Evolutionary conservation across 2,329 filamentous ascomycete genomes (phyloP), one percentile per base, ranked within the genome.

Genomic region (Botrytis tulipae): DNA sequence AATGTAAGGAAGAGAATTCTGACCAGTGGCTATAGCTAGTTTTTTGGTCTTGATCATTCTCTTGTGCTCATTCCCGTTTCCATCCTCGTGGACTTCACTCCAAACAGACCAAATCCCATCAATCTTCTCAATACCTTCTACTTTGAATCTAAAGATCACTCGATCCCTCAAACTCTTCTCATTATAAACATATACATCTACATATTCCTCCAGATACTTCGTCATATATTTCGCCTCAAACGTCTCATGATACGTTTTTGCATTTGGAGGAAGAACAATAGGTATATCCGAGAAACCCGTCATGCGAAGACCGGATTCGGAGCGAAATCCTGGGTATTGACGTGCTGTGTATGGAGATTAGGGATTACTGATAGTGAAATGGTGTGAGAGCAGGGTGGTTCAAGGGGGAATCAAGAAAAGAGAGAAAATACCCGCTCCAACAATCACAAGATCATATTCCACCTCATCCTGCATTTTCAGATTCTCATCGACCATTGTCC

Each of bases 11-110:
- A 77, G 77, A 1, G 80, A 80, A 20, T 80, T 81, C n/a, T 80
- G 75, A 3, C 81, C 82, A 14, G 78, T 80, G 4, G 81, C 81
- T 14, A 80, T 75, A 8, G 82, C 74, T 10, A 82, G 77, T 66
- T 82, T 82, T 54, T 76, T 60, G 48, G 73, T n/a, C 20, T 72
- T 51, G 57, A 72, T 57, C 6, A 48, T 51, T 63, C 12, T 54
- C 14, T 12, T 61, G 6, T n/a, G 6, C 35, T 61, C 22, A 51
- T 40, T 61, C 6, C n/a, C 25, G 0, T 51, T 40, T 61, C 59
- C 22, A n/a, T 61, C 14, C 12, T n/a, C 22, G 14, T 18, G 22
- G 16, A 25, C 37, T 65, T 51, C 71, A 18, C 57, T 61, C 16
- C 48, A 54, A 25, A 78, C 32, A 20, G n/a, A 72, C 78, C 77